Evolutionary conservation across 2,329 filamentous ascomycete genomes (phyloP).

Genomic region (Tolypocladium amazonense): DNA sequence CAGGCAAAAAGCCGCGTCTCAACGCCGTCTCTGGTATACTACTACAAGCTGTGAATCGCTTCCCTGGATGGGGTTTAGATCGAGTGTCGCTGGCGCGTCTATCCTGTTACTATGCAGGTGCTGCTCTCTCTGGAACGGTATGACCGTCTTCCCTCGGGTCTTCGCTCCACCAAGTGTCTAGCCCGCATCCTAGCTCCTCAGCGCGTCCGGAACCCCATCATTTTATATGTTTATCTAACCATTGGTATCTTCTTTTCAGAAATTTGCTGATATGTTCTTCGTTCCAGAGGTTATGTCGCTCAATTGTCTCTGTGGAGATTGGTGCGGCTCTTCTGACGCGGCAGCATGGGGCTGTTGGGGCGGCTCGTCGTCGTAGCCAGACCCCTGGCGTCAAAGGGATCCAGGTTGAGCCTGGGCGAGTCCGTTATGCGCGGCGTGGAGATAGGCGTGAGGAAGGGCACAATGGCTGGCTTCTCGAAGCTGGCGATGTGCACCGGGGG

Average conservation of each 20-base stretch:
- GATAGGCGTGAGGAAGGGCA: constrained; percentile 29
- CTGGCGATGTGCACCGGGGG: constrained; percentile 57
- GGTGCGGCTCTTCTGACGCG: constrained; percentile 25
- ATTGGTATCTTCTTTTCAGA: not conserved
- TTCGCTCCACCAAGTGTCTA: not conserved
- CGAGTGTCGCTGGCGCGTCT: not conserved
- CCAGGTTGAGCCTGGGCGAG: constrained; percentile 21
- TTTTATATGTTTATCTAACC: not conserved
- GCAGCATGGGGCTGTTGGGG: constrained; percentile 34
- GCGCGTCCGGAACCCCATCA: not conserved
- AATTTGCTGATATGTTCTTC: not conserved
- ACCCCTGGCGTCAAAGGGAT: constrained; percentile 29
- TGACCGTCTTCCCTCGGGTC: not conserved
- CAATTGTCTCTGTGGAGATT: constrained; percentile 27
- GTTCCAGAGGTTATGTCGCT: not conserved
- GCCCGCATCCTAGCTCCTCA: not conserved
- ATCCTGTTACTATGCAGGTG: not conserved
- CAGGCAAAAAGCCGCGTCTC: not conserved
- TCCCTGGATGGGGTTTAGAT: not conserved
- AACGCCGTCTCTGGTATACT: not conserved
- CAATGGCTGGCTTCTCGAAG: constrained; percentile 66
- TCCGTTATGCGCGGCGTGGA: constrained; percentile 20
- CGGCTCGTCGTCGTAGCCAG: constrained; percentile 33
- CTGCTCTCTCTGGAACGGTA: not conserved
- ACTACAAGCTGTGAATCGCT: not conserved